phyloP scores from a whole-genome alignment of 164 flowering plant genomes.

The Amborella trichopoda region DNA sequence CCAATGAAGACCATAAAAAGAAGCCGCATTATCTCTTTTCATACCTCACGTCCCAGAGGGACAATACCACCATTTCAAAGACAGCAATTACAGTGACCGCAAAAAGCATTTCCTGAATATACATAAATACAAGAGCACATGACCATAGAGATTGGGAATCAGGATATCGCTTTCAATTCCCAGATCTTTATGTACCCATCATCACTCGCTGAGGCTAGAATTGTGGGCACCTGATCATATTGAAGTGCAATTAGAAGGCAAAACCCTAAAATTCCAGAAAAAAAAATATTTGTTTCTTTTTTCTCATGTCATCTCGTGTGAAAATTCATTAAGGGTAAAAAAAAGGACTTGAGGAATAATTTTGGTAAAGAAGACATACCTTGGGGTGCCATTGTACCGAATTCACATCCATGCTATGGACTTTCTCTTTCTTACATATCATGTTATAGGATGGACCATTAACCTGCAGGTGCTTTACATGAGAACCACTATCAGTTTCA shows the following conservation, averaged over 20 bases:
- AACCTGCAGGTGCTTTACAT: slow-evolving; percentile 37
- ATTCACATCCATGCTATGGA: slow-evolving; percentile 90
- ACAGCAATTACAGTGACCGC: too few relatives aligned
- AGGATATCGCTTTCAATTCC: slow-evolving; percentile 39
- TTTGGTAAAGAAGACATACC: slow-evolving; percentile 22
- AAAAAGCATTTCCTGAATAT: too few relatives aligned
- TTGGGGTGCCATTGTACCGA: slow-evolving; percentile 78
- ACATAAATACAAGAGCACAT: too few relatives aligned
- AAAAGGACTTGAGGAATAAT: neutral
- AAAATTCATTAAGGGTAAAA: neutral
- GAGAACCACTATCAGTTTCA: too few relatives aligned
- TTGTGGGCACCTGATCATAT: slow-evolving; percentile 9
- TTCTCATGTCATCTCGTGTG: neutral
- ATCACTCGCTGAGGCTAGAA: slow-evolving; percentile 85
- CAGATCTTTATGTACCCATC: slow-evolving; percentile 81
- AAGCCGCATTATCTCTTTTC: too few relatives aligned
- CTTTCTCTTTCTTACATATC: slow-evolving; percentile 70
- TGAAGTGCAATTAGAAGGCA: slow-evolving; percentile 21
- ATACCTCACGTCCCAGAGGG: too few relatives aligned
- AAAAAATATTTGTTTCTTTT: too few relatives aligned
- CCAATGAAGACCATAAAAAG: too few relatives aligned
- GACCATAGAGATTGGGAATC: too few relatives aligned
- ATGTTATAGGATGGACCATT: slow-evolving; percentile 59
- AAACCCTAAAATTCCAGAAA: slow-evolving; percentile 1
- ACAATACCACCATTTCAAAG: too few relatives aligned